Evolutionary conservation across 352 stramenopile genomes (phyloP).

Genomic region (Thraustotheca clavata): DNA sequence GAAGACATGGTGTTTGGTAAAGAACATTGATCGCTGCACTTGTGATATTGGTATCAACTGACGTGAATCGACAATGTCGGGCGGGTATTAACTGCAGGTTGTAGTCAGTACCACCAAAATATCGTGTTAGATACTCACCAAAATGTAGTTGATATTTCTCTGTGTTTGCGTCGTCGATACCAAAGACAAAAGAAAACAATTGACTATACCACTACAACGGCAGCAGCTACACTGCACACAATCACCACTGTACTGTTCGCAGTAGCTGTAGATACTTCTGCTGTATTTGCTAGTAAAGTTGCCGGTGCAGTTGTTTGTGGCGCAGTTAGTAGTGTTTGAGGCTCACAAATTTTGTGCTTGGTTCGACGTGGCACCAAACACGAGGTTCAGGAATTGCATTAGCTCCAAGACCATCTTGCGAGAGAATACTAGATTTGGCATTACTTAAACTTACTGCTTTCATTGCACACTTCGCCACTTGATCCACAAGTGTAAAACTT

Average conservation of each 20-base stretch:
- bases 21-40: neutral
- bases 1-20: neutral
- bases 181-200: neutral
- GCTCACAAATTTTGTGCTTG: neutral
- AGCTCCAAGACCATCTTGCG: neutral
- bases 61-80: too few relatives aligned
- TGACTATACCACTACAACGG: neutral
- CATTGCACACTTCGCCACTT: constrained; percentile 3
- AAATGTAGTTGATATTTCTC: too few relatives aligned
- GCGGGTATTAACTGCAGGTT: neutral
- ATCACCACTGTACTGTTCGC: neutral
- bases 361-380: constrained; percentile 2
- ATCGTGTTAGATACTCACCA: too few relatives aligned
- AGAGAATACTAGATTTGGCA: neutral
- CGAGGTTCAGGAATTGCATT: neutral
- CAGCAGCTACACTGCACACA: neutral
- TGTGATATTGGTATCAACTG: neutral
- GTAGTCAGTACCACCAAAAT: neutral
- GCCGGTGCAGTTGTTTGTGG: neutral
- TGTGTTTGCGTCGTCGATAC: neutral
- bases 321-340: neutral
- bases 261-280: neutral
- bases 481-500: neutral
- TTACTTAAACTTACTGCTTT: neutral
- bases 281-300: neutral